phyloP scores from a whole-genome alignment of 2,329 filamentous ascomycete genomes.

The Sphaerostilbella broomeana region DNA sequence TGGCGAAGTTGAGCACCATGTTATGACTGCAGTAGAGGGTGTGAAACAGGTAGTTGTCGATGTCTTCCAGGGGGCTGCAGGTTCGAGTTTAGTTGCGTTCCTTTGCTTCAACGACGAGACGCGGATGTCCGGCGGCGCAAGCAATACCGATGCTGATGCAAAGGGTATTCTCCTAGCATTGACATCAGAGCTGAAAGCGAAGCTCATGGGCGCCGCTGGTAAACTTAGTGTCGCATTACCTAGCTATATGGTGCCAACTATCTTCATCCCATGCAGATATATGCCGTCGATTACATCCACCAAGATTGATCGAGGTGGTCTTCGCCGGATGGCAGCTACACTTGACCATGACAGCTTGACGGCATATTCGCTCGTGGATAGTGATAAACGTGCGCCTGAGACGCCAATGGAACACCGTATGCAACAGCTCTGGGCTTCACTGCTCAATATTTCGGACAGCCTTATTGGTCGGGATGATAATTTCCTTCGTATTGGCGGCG shows the following conservation, averaged over 20 bases:
- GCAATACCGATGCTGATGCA: neutral
- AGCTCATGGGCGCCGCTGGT: neutral
- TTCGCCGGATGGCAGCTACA: neutral
- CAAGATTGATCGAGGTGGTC: slow-evolving; percentile 3
- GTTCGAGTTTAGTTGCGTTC: slow-evolving; percentile 1
- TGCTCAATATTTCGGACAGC: slow-evolving; percentile 1
- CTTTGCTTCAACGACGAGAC: slow-evolving; percentile 6
- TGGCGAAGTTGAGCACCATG: slow-evolving; percentile 9
- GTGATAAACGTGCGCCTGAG: neutral
- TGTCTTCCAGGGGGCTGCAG: neutral
- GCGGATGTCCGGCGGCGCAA: neutral
- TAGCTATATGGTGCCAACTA: slow-evolving; percentile 5
- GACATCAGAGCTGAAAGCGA: slow-evolving; percentile 4
- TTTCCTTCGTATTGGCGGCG: slow-evolving; percentile 23
- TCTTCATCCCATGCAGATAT: slow-evolving; percentile 3
- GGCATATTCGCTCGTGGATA: neutral
- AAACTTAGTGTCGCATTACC: slow-evolving; percentile 2
- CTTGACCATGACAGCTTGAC: neutral
- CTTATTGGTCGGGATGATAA: slow-evolving; percentile 25
- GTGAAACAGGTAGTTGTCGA: neutral
- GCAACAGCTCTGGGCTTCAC: slow-evolving; percentile 7
- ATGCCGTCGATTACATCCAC: slow-evolving; percentile 4
- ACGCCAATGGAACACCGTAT: slow-evolving; percentile 3
- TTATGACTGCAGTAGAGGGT: neutral
- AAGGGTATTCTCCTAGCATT: slow-evolving; percentile 8